These are phyloP conservation scores for Pleoardoris graminearum DNA, from an alignment of 2,329 filamentous ascomycete species.

Conservation along the genomic window DNA sequence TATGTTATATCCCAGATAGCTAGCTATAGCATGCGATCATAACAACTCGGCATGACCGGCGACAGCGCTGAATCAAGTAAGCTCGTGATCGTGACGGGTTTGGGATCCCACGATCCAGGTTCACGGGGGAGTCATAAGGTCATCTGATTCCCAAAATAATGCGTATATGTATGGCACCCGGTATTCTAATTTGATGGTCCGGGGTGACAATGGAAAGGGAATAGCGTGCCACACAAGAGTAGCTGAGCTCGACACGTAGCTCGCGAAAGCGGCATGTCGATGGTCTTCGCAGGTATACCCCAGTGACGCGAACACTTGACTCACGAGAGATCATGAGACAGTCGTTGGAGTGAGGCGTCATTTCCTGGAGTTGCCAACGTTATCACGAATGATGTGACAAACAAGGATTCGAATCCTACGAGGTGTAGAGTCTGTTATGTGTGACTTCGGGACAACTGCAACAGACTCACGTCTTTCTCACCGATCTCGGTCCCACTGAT, in stretches of 20 bases:
- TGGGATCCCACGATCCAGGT: neutral
- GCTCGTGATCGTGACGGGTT: neutral
- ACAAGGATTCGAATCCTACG: conserved; percentile 5
- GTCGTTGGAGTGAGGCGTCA: neutral
- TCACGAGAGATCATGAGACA: neutral
- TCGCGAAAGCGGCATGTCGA: neutral
- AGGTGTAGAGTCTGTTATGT: neutral
- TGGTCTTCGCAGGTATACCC: neutral
- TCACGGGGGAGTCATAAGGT: neutral
- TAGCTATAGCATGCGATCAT: neutral
- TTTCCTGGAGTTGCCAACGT: neutral
- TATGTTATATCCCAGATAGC: neutral
- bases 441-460: conserved; percentile 3
- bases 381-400: neutral
- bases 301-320: neutral
- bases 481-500: conserved; percentile 3
- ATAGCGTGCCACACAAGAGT: conserved; percentile 2
- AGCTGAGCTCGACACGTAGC: conserved; percentile 2
- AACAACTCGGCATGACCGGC: conserved; percentile 1
- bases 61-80: neutral
- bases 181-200: neutral
- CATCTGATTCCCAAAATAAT: neutral
- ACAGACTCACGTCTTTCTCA: conserved; percentile 2
- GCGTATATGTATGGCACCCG: neutral
- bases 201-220: neutral